Conservation (phyloP, 805 yeast genomes). For the Cyberlindnera euphorbiiphila region DNA sequence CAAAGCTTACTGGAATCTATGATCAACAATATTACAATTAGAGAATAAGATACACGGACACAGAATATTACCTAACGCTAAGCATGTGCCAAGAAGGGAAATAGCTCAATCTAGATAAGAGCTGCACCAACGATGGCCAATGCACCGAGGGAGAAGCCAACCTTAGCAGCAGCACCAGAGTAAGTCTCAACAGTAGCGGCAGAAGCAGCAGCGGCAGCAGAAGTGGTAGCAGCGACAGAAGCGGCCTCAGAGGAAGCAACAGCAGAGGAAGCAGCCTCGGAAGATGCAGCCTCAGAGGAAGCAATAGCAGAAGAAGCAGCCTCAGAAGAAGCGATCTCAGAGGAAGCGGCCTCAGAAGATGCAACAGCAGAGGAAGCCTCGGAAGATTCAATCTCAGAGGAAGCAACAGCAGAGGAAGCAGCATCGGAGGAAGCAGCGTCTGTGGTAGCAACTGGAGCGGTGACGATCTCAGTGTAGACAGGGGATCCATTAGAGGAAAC, state of each 20-base stretch:
- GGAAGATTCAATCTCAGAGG: conserved; percentile 4
- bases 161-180: conserved; percentile 9
- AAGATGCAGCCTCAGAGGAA: conserved; percentile 23
- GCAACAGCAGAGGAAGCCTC: conserved; percentile 10
- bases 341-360: conserved; percentile 1
- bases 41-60: too few species aligned
- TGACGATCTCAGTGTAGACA: conserved; percentile 3
- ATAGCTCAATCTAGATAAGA: conserved; percentile 3
- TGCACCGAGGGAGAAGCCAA: conserved; percentile 7
- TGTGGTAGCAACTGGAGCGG: too few species aligned
- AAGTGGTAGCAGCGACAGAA: background rate
- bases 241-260: conserved; percentile 1
- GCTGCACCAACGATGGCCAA: conserved; percentile 6
- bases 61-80: too few species aligned
- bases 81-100: too few species aligned
- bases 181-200: conserved; percentile 5
- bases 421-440: background rate
- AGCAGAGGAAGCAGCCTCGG: conserved; percentile 15
- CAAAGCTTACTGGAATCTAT: too few species aligned
- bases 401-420: conserved; percentile 3
- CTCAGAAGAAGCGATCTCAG: conserved; percentile 7
- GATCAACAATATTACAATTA: too few species aligned
- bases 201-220: conserved; percentile 2
- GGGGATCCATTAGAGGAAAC: conserved; percentile 5
- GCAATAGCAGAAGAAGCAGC: conserved; percentile 20